Conservation (phyloP, 2,329 filamentous ascomycete genomes). For the Fusarium sp. region DNA sequence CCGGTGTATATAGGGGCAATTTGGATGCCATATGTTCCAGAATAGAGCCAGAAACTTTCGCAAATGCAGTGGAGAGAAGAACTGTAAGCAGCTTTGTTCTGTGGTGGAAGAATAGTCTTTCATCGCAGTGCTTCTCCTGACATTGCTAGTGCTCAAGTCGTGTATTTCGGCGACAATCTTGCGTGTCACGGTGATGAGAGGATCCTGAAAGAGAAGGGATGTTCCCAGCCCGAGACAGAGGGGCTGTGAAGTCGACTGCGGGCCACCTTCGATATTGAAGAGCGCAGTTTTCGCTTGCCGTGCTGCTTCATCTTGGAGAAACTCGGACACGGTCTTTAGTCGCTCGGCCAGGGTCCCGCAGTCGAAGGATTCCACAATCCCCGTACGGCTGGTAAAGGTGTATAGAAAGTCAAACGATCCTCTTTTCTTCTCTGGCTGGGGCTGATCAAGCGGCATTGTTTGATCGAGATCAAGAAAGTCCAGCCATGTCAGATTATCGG, state of each 20-base stretch:
- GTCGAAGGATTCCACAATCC: neutral
- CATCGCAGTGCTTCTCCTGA: neutral
- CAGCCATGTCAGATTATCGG: neutral
- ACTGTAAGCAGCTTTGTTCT: neutral
- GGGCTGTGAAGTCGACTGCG: accelerated
- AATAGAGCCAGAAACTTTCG: neutral
- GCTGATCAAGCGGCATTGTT: neutral
- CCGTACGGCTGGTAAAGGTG: neutral
- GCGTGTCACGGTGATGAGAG: neutral
- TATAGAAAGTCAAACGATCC: neutral
- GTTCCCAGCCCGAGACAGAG: neutral
- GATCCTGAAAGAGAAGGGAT: neutral
- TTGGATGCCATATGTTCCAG: neutral
- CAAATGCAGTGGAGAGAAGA: neutral
- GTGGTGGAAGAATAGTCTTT: neutral
- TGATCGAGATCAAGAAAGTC: neutral
- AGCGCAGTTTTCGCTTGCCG: neutral
- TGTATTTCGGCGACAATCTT: neutral
- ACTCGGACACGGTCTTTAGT: neutral
- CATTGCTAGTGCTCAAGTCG: neutral
- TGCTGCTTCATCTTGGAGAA: neutral
- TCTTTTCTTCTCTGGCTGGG: neutral
- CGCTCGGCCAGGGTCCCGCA: neutral
- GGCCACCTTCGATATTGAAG: neutral
- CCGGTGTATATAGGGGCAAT: neutral